Conservation (phyloP, 2,329 filamentous ascomycete species). For the Chaetomiaceae sp. region DNA sequence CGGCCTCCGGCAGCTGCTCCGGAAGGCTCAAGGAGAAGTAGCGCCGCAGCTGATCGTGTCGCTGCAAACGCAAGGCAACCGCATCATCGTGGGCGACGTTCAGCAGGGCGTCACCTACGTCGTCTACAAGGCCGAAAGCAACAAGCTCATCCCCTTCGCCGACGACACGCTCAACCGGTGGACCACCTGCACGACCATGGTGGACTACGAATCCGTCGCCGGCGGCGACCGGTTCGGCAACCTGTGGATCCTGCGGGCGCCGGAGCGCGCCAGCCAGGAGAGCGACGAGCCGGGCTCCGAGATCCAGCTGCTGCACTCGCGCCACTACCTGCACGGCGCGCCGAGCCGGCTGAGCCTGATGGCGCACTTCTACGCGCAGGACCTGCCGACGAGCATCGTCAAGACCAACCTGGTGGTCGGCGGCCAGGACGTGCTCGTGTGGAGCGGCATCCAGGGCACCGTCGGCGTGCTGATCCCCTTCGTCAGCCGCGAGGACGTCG, state of each 20-base stretch:
- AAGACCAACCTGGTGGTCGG: constrained; percentile 88
- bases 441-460: constrained; percentile 91
- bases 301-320: constrained; percentile 83
- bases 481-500: constrained; percentile 82
- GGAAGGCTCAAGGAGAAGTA: constrained; percentile 80
- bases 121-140: constrained; percentile 88
- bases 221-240: constrained; percentile 98
- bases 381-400: constrained; percentile 84
- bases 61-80: constrained; percentile 81
- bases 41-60: constrained; percentile 79
- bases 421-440: constrained; percentile 84
- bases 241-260: constrained; percentile 84
- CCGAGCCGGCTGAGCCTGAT: constrained; percentile 79
- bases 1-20: constrained; percentile 83
- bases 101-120: constrained; percentile 88
- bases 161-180: constrained; percentile 87
- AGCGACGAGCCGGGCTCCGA: constrained; percentile 89
- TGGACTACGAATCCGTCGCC: constrained; percentile 93
- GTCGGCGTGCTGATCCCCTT: constrained; percentile 93
- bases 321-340: constrained; percentile 83
- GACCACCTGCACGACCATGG: constrained; percentile 87
- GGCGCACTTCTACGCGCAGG: constrained; percentile 84
- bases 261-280: constrained; percentile 77
- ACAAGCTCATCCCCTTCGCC: constrained; percentile 85
- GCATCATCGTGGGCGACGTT: constrained; percentile 87